Evolutionary conservation across 2,329 filamentous ascomycete genomes (phyloP).

Genomic region (Colletotrichum sp.): DNA sequence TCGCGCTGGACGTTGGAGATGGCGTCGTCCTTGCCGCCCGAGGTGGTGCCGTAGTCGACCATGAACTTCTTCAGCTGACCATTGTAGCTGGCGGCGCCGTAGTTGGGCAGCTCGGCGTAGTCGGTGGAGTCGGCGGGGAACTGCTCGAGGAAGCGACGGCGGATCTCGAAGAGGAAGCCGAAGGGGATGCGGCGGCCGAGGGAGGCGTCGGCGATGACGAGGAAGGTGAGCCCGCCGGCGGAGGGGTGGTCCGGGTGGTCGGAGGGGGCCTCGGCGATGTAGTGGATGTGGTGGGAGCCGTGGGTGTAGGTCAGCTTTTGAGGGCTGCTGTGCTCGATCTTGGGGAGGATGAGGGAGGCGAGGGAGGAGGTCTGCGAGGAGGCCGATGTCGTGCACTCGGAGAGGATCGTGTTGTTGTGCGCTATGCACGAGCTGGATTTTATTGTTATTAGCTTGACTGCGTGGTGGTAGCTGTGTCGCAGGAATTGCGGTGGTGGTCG

Average conservation of each 20-base stretch:
- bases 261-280: conserved; percentile 83
- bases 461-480: not conserved
- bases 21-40: conserved; percentile 77
- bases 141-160: conserved; percentile 79
- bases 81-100: conserved; percentile 91
- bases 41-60: conserved; percentile 82
- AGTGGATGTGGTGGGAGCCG: conserved; percentile 91
- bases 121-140: conserved; percentile 71
- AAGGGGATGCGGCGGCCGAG: conserved; percentile 91
- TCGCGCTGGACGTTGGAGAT: conserved; percentile 83
- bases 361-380: conserved; percentile 84
- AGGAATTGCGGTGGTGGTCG: not conserved
- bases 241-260: conserved; percentile 62
- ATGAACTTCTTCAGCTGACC: conserved; percentile 76
- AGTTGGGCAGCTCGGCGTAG: conserved; percentile 80
- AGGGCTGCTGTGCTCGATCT: conserved; percentile 79
- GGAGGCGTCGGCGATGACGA: conserved; percentile 82
- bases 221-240: conserved; percentile 85
- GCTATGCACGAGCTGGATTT: conserved; percentile 85
- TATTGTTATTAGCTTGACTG: conserved; percentile 15
- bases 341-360: conserved; percentile 92
- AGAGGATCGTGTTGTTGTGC: conserved; percentile 88
- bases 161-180: conserved; percentile 88
- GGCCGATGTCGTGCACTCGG: conserved; percentile 89
- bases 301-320: conserved; percentile 96